These are phyloP conservation scores for Triticum timopheevii DNA, from an alignment of 176 grass and related monocot species.

Conservation along the genomic window DNA sequence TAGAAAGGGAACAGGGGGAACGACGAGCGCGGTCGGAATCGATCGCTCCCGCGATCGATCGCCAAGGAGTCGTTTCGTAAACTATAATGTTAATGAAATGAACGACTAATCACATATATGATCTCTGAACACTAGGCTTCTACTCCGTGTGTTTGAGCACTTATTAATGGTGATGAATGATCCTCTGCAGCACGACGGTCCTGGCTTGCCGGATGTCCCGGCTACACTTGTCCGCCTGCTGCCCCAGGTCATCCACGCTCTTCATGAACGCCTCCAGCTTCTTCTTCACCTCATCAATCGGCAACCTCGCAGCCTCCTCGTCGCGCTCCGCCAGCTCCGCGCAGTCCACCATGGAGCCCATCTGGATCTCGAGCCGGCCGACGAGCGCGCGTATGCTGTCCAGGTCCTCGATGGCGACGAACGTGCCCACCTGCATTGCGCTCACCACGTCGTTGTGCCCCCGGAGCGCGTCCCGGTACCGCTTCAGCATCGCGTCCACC, in stretches of 20 bases:
- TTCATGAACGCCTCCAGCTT: slow-evolving; percentile 81
- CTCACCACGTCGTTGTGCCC: slow-evolving; percentile 56
- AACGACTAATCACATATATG: no score
- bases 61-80: no score
- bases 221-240: slow-evolving; percentile 78
- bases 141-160: not conserved
- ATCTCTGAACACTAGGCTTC: no score
- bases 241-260: slow-evolving; percentile 72
- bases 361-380: slow-evolving; percentile 54
- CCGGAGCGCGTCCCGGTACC: slow-evolving; percentile 53
- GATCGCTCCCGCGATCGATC: no score
- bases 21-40: no score
- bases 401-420: slow-evolving; percentile 74
- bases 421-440: slow-evolving; percentile 68
- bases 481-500: slow-evolving; percentile 69
- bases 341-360: slow-evolving; percentile 47
- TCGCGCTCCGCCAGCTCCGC: slow-evolving; percentile 60
- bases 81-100: no score
- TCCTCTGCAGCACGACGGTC: slow-evolving; percentile 80
- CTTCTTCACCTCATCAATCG: slow-evolving; percentile 69
- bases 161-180: slow-evolving; percentile 36
- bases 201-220: slow-evolving; percentile 87
- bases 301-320: slow-evolving; percentile 73
- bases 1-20: no score
- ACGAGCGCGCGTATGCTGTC: slow-evolving; percentile 72